Evolutionary conservation across 768 basidiomycete species (phyloP), one percentile per base, ranked within the genome.

Genomic region (Infundibulicybe gibba): DNA sequence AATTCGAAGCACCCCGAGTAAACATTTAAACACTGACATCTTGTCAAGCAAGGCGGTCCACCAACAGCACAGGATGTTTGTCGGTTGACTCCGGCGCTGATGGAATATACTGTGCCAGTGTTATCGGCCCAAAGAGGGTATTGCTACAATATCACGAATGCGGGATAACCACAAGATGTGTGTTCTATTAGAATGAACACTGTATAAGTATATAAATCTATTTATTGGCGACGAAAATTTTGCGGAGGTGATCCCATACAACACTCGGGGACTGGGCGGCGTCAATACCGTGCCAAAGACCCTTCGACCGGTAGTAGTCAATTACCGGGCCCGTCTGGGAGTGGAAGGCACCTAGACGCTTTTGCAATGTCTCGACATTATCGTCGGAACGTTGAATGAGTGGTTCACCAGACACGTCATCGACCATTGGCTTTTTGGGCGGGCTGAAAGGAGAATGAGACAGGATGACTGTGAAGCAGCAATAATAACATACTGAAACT

Each of bases 341-440:
- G 74, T 99, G 97, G 76, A 86, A 98, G n/a, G 90, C 81, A 2
- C 66, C 56, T 47, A 99, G 76, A 35, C 97, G 88, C 70, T 94
- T 97, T 56, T 83, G 80, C 44, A 99, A 78, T 11, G 94, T 91
- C 65, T 97, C 92, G 51, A 93, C 90, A 54, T 97, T 99, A 72
- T 99, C 97, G 66, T 99, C 97, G 8, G 94, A 93, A 52, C 97
- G 88, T 66, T 97, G 95, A 59, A 95, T 86, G 54, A 99, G 81
- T 32, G 93, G 90, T 69, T 99, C 95, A 48, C 97, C 97, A 3
- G 94, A 90, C 32, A 89, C 74, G 66, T 99, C 97, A 69, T 99
- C 97, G 15, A 77, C 76, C 76, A 91, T 87, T n/a, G 83, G 58
- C 70, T 97, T 97, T 78, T 97, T 98, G 25, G 97, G 97, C 5